These are phyloP conservation scores for Ormosia emarginata DNA, from an alignment of 306 rosid genomes.

Conservation along the genomic window DNA sequence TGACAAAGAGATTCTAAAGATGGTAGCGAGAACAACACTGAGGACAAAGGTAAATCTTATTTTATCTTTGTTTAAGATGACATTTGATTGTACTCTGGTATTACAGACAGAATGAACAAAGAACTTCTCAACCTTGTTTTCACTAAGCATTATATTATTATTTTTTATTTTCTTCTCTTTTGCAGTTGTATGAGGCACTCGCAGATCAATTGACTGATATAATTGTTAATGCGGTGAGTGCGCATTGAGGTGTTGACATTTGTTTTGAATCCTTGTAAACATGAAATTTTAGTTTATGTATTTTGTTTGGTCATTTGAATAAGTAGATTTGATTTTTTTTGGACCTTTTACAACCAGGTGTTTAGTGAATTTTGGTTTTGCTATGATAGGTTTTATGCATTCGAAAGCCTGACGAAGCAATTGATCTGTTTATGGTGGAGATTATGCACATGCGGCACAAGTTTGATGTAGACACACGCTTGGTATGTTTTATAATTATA, in stretches of 20 bases:
- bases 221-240: constrained; percentile 78
- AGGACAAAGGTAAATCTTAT: constrained; percentile 72
- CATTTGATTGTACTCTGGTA: background rate
- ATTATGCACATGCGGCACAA: constrained; percentile 99
- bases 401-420: constrained; percentile 80
- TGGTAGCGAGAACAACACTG: constrained; percentile 92
- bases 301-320: background rate
- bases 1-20: constrained; percentile 83
- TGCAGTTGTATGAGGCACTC: constrained; percentile 83
- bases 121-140: background rate
- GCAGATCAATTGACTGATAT: constrained; percentile 92
- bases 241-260: constrained; percentile 4
- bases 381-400: constrained; percentile 72
- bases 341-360: constrained; percentile 9
- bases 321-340: background rate
- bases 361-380: constrained; percentile 12
- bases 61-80: background rate
- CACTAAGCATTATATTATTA: background rate
- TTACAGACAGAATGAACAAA: background rate
- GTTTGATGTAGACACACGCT: constrained; percentile 87
- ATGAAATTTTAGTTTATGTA: background rate
- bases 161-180: constrained; percentile 5
- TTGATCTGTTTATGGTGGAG: constrained; percentile 97
- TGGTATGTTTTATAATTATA: constrained; percentile 58
- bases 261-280: background rate